phyloP scores from a whole-genome alignment of 2,329 filamentous ascomycete genomes.

The Curvularia verruculosa region DNA sequence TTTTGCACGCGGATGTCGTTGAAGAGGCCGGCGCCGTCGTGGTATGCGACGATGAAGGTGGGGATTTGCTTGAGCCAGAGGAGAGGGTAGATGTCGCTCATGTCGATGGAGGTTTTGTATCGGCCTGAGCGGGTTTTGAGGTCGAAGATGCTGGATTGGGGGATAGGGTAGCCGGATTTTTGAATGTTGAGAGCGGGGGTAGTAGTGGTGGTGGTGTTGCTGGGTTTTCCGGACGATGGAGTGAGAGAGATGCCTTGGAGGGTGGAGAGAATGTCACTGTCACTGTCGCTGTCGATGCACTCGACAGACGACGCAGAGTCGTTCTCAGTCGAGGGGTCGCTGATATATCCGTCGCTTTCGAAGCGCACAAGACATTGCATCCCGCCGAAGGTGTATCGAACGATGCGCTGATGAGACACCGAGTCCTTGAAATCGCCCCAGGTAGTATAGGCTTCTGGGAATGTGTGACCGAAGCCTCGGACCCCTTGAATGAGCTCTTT shows the following conservation, averaged over 20 bases:
- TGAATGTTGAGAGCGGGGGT: conserved; percentile 22
- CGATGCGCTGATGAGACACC: conserved; percentile 65
- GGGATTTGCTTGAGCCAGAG: conserved; percentile 60
- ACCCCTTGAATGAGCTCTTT: conserved; percentile 63
- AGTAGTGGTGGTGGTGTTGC: not conserved
- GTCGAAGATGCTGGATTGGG: conserved; percentile 58
- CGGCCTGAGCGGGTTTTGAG: conserved; percentile 57
- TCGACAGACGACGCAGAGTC: too few species aligned
- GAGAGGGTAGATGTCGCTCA: conserved; percentile 52
- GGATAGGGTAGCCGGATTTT: conserved; percentile 35
- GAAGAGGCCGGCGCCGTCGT: conserved; percentile 53
- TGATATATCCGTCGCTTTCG: conserved; percentile 64
- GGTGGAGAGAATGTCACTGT: conserved; percentile 19
- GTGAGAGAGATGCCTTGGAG: conserved; percentile 19
- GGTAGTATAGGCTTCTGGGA: conserved; percentile 69
- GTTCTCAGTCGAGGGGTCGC: not conserved
- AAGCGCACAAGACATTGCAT: conserved; percentile 61
- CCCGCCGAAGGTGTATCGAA: conserved; percentile 64
- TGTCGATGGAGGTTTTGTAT: conserved; percentile 40
- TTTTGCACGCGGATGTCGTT: conserved; percentile 50
- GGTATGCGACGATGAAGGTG: conserved; percentile 60
- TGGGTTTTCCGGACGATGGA: not conserved
- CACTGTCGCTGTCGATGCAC: not conserved
- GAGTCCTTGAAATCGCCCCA: conserved; percentile 66
- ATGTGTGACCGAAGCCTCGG: conserved; percentile 68